Base-by-base conservation (phyloP, 441 rosid species). In the Jatropha multifida region DNA sequence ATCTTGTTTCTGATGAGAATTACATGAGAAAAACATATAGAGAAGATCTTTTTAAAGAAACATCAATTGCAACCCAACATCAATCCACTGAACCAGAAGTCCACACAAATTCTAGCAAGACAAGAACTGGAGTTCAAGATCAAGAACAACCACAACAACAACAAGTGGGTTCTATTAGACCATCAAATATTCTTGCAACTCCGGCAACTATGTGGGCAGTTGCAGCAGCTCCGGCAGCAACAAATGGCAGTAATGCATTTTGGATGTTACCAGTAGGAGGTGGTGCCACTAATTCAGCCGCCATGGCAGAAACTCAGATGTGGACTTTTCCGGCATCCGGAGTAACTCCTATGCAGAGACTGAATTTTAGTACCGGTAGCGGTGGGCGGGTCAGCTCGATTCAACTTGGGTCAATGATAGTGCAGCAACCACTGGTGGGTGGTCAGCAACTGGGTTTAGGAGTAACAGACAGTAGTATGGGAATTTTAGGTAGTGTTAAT, bases 201-300 rank as follows among this genome's bases (percentile, higher is more conserved):
- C 90, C 78, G 38, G 90, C 91, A 26, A 89, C 90, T 41, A 88
- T 91, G 92, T 91, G 96, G 96, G 94, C 92, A 38, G 86, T 91
- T 71, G 87, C 92, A 5, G 58, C 58, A 0, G 48, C 48, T 12
- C 93, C 91, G 27, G 84, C 86, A 4, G 69, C 95, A 8, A 73
- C 90, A 0, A 89, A 87, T 54, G 90, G 96, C 44, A 89, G 91
- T 49, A 91, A 83, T 60, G 84, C 89, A 27, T 88, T 91, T 76
- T 91, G 96, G 96, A 91, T 91, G 96, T 81, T 91, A 46, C 94
- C 96, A 0, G 86, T 91, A 41, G 86, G 93, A 4, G 81, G 87
- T 7, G 88, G 85, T 27, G 80, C 79, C 17, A 71, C 68, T 10
- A 64, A 80, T 0, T 17, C 89, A 52, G 60, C 79, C 0, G 72